Conservation (phyloP, 2,329 filamentous ascomycete species). For the Phyllosticta paracitricarpa region DNA sequence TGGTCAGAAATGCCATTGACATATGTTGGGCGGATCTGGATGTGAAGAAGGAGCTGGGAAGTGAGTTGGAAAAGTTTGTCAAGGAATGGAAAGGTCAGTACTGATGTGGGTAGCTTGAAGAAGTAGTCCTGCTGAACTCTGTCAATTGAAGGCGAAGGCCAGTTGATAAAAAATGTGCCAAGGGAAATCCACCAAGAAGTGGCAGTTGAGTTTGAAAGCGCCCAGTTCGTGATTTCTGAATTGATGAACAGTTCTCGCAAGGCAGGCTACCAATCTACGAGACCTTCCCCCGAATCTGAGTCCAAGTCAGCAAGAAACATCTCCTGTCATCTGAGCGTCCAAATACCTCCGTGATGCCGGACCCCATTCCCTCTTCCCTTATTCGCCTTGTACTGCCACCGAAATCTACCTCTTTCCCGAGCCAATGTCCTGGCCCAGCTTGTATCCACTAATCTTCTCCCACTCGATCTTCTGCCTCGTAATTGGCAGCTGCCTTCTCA, state of each 20-base stretch:
- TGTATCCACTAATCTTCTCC: constrained; percentile 94
- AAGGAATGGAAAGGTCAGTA: background rate
- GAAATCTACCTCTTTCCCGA: background rate
- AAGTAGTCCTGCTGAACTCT: too few relatives aligned
- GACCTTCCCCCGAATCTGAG: too few relatives aligned
- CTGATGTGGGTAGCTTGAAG: background rate
- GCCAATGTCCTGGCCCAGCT: constrained; percentile 41
- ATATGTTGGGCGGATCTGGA: constrained; percentile 38
- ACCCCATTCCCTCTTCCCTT: background rate
- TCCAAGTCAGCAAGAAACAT: too few relatives aligned
- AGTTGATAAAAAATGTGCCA: too few relatives aligned
- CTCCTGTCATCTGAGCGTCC: background rate
- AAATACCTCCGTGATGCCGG: background rate
- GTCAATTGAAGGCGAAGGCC: too few relatives aligned
- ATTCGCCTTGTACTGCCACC: background rate
- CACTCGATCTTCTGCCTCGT: constrained; percentile 98
- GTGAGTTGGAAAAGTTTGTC: constrained; percentile 8
- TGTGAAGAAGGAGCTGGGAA: constrained; percentile 22
- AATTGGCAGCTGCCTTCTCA: constrained; percentile 87
- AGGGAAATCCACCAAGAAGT: too few relatives aligned
- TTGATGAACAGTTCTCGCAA: too few relatives aligned
- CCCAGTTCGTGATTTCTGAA: too few relatives aligned
- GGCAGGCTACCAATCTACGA: too few relatives aligned
- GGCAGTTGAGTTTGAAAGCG: too few relatives aligned
- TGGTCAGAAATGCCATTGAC: constrained; percentile 35